These are phyloP conservation scores for Aspergillus sojae DNA, from an alignment of 2,329 filamentous ascomycete genomes.

Conservation along the genomic window DNA sequence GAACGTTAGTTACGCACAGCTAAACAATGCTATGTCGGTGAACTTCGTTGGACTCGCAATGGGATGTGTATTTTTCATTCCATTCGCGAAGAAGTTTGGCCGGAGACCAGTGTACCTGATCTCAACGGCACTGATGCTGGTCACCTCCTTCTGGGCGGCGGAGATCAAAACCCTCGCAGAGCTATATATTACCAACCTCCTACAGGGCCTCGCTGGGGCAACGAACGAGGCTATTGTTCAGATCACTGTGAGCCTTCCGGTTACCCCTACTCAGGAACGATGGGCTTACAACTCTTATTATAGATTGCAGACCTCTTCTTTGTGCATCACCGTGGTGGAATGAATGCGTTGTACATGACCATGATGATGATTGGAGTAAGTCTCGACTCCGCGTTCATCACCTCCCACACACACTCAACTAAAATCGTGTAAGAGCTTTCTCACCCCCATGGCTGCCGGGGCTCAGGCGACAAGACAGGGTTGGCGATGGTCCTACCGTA, in stretches of 20 bases:
- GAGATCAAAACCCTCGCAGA: conserved; percentile 46
- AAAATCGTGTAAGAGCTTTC: conserved; percentile 25
- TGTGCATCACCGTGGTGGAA: conserved; percentile 52
- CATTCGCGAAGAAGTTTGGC: conserved; percentile 49
- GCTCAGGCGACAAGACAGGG: conserved; percentile 35
- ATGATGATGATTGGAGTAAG: conserved; percentile 41
- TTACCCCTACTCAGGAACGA: neutral
- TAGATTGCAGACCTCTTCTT: conserved; percentile 54
- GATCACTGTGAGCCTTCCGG: conserved; percentile 41
- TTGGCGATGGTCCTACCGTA: conserved; percentile 41
- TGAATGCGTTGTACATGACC: conserved; percentile 55
- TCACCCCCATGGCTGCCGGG: conserved; percentile 39
- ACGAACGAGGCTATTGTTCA: conserved; percentile 45
- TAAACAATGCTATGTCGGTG: conserved; percentile 52
- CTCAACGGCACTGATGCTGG: conserved; percentile 45
- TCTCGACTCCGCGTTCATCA: conserved; percentile 13
- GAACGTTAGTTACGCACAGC: conserved; percentile 40
- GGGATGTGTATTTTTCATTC: conserved; percentile 51
- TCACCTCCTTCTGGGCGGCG: conserved; percentile 45
- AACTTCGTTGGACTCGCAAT: conserved; percentile 48
- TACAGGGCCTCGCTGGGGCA: conserved; percentile 43
- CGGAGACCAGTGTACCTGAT: conserved; percentile 50
- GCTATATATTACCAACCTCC: conserved; percentile 47
- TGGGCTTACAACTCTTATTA: neutral
- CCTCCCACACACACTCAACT: neutral